Evolutionary conservation across 768 basidiomycete species (phyloP).

Genomic region (Lentinula guzmanii): DNA sequence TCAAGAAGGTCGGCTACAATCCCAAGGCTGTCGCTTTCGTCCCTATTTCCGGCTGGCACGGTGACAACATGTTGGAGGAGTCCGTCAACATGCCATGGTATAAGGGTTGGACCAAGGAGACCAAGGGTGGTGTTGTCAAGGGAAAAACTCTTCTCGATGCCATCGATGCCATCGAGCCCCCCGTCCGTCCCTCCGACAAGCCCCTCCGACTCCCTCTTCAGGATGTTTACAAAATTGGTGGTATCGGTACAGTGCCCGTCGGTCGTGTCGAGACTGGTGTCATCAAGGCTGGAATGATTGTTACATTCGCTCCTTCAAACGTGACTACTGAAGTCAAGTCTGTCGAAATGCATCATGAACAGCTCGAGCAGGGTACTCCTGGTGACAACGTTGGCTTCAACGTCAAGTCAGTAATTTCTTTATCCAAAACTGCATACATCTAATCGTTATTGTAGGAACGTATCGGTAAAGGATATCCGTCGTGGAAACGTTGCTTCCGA

Average conservation of each 20-base stretch:
- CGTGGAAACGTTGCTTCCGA: conserved; percentile 99
- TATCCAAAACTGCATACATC: neutral
- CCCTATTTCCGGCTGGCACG: conserved; percentile 99
- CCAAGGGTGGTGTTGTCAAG: conserved; percentile 88
- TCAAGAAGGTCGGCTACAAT: conserved; percentile 99
- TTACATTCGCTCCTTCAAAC: conserved; percentile 92
- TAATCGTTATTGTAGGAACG: conserved; percentile 61
- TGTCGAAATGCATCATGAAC: conserved; percentile 99
- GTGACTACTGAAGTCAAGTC: conserved; percentile 99
- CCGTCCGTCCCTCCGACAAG: conserved; percentile 95
- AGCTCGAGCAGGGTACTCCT: conserved; percentile 88
- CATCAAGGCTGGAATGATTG: conserved; percentile 99
- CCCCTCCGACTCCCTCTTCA: conserved; percentile 99
- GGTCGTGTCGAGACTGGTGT: conserved; percentile 99
- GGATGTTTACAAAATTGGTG: conserved; percentile 99
- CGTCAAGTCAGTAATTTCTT: conserved; percentile 65
- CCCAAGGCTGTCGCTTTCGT: conserved; percentile 98
- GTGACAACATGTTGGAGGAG: conserved; percentile 99
- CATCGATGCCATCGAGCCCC: conserved; percentile 99
- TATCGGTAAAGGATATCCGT: conserved; percentile 99
- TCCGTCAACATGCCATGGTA: conserved; percentile 98
- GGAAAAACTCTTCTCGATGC: conserved; percentile 99
- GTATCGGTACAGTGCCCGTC: conserved; percentile 99
- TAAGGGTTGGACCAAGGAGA: conserved; percentile 99
- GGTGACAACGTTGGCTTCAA: conserved; percentile 99